Conservation (phyloP, 2,329 filamentous ascomycete genomes). For the Penicillium palitans region DNA sequence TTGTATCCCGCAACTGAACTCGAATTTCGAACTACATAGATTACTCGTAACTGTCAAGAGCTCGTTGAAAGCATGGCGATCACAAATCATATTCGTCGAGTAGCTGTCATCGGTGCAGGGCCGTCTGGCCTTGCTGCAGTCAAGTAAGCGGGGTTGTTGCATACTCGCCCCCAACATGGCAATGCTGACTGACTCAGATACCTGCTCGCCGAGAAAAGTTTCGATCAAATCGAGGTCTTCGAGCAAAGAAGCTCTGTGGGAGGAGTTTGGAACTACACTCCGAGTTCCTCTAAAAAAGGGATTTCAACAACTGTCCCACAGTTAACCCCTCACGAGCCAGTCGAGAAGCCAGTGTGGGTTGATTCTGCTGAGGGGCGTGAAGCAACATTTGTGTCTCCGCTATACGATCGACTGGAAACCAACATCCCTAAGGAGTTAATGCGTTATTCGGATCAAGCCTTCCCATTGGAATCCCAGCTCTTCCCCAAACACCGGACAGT, state of each 20-base stretch:
- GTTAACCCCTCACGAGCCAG: constrained; percentile 59
- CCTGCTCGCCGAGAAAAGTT: constrained; percentile 68
- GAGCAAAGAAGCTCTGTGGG: constrained; percentile 77
- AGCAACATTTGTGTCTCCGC: constrained; percentile 73
- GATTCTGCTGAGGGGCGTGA: constrained; percentile 32
- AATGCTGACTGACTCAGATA: constrained; percentile 53
- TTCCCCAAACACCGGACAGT: constrained; percentile 74
- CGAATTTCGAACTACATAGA: neutral
- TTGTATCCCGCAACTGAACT: constrained; percentile 1
- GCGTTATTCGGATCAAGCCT: constrained; percentile 71
- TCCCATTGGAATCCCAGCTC: constrained; percentile 64
- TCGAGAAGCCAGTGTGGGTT: constrained; percentile 62
- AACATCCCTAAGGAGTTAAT: constrained; percentile 84
- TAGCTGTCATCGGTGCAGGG: constrained; percentile 82
- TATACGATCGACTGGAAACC: constrained; percentile 80
- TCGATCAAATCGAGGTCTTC: constrained; percentile 71
- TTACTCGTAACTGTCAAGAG: neutral
- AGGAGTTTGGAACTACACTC: constrained; percentile 82
- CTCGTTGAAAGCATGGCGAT: constrained; percentile 20
- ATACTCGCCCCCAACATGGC: neutral
- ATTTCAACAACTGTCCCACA: constrained; percentile 61
- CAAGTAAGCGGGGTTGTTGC: constrained; percentile 50
- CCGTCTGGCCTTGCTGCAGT: constrained; percentile 76
- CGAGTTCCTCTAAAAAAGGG: constrained; percentile 48
- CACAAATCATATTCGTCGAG: constrained; percentile 33